A percentile compares a stretch with the other conserved stretches of the same genome.
Evolutionary conservation across 202 grass and related monocot species (phyloP).

Genomic region (Panicum hallii): DNA sequence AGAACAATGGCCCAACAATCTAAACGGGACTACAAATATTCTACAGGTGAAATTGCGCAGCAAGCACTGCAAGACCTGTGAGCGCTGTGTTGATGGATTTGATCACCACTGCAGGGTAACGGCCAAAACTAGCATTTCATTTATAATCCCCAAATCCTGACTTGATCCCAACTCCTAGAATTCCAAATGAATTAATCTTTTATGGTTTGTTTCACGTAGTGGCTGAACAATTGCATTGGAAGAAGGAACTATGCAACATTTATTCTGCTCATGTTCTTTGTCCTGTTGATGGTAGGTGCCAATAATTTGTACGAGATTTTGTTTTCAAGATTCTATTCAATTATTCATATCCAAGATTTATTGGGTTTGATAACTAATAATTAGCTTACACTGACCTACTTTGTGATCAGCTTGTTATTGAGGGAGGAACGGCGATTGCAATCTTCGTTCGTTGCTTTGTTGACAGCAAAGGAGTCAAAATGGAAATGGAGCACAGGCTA

Average conservation of each 20-base stretch:
- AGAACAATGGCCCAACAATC: background rate
- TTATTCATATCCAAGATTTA: background rate
- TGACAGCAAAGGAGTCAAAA: slow-evolving; percentile 63
- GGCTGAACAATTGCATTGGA: slow-evolving; percentile 99
- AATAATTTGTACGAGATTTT: background rate
- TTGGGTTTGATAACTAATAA: slow-evolving; percentile 1
- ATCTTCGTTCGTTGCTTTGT: slow-evolving; percentile 89
- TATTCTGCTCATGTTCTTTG: slow-evolving; percentile 85
- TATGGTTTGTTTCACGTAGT: slow-evolving; percentile 54
- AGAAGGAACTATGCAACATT: slow-evolving; percentile 87
- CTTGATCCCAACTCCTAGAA: background rate
- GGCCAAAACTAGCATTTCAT: background rate
- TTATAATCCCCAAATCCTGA: background rate
- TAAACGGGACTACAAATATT: background rate
- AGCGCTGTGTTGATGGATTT: slow-evolving; percentile 94
- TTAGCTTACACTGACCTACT: slow-evolving; percentile 11
- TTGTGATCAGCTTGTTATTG: slow-evolving; percentile 68
- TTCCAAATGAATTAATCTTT: background rate
- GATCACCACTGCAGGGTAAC: slow-evolving; percentile 99
- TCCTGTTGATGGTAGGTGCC: slow-evolving; percentile 74
- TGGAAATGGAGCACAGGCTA: slow-evolving; percentile 73
- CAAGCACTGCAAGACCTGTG: slow-evolving; percentile 96
- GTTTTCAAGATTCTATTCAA: background rate
- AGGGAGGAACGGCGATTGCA: slow-evolving; percentile 70
- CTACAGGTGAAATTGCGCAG: slow-evolving; percentile 87